These are phyloP conservation scores for Phytophthora brassicae DNA, from an alignment of 352 stramenopile genomes.

Conservation along the genomic window DNA sequence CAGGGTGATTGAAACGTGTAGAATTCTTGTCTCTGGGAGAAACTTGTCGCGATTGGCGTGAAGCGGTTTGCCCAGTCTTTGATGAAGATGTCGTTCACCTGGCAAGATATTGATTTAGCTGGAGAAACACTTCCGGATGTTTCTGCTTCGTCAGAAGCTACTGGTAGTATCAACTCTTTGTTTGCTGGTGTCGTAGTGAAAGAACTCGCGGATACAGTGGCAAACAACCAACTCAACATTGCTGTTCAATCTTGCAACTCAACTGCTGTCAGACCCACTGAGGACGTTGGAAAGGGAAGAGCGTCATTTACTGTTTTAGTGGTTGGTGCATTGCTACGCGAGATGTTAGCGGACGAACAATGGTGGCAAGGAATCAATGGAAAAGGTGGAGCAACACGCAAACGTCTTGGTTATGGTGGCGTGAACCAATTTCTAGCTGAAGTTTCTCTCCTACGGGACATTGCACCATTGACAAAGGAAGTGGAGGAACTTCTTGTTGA, in stretches of 20 bases:
- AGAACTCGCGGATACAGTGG: slow-evolving; percentile 43
- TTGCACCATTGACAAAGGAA: slow-evolving; percentile 33
- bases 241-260: slow-evolving; percentile 36
- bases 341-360: slow-evolving; percentile 58
- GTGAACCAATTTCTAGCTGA: slow-evolving; percentile 76
- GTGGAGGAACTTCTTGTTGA: slow-evolving; percentile 39
- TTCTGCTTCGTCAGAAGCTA: slow-evolving; percentile 11
- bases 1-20: slow-evolving; percentile 8
- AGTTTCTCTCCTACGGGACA: slow-evolving; percentile 48
- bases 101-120: slow-evolving; percentile 60
- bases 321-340: slow-evolving; percentile 47
- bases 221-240: slow-evolving; percentile 66
- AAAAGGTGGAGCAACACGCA: slow-evolving; percentile 34
- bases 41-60: slow-evolving; percentile 47
- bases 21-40: slow-evolving; percentile 55
- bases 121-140: slow-evolving; percentile 52
- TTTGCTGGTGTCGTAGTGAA: slow-evolving; percentile 58
- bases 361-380: slow-evolving; percentile 60
- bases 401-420: slow-evolving; percentile 55
- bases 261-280: slow-evolving; percentile 2
- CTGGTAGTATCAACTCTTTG: slow-evolving; percentile 29
- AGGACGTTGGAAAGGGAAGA: slow-evolving; percentile 12
- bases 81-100: slow-evolving; percentile 71
- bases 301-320: slow-evolving; percentile 46
- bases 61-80: slow-evolving; percentile 65